Percentiles rank a stretch among this genome's conserved stretches.
Conservation (phyloP, 129 eudicot genomes). For the Apium graveolens region DNA sequence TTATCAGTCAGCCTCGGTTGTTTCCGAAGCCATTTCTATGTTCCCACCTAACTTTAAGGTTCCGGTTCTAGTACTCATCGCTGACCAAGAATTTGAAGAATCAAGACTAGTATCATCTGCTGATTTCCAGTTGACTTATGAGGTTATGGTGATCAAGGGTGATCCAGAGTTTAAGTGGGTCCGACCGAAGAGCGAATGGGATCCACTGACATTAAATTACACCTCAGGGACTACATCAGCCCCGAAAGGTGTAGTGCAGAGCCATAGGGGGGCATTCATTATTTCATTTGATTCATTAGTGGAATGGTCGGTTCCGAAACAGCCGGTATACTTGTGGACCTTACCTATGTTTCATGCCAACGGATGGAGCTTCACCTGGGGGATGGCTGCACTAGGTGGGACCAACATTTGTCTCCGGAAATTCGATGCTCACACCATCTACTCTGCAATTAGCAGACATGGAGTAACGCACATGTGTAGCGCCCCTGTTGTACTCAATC, state of each 20-base stretch:
- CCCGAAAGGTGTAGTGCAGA: slow-evolving; percentile 54
- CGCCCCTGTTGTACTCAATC: slow-evolving; percentile 51
- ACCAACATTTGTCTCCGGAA: slow-evolving; percentile 42
- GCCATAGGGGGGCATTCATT: slow-evolving; percentile 36
- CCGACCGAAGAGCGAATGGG: slow-evolving; percentile 42
- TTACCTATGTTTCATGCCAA: slow-evolving; percentile 55
- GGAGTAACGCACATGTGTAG: slow-evolving; percentile 54
- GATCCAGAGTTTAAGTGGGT: slow-evolving; percentile 43
- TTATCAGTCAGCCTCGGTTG: slow-evolving; percentile 16
- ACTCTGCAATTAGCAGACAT: slow-evolving; percentile 20
- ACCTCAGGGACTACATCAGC: slow-evolving; percentile 67
- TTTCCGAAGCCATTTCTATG: slow-evolving; percentile 23
- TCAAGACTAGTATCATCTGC: background rate
- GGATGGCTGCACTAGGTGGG: slow-evolving; percentile 46
- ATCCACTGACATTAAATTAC: slow-evolving; percentile 45
- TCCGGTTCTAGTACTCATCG: slow-evolving; percentile 15
- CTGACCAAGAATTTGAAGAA: background rate
- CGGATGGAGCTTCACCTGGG: slow-evolving; percentile 56
- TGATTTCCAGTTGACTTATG: slow-evolving; percentile 25
- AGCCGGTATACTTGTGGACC: slow-evolving; percentile 49
- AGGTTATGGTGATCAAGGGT: slow-evolving; percentile 35
- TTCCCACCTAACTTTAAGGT: slow-evolving; percentile 12
- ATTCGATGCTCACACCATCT: slow-evolving; percentile 30
- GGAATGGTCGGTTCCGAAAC: slow-evolving; percentile 46
- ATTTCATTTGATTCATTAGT: slow-evolving; percentile 33